A percentile compares a stretch with the other conserved stretches of the same genome.
Evolutionary conservation across 176 grass and related monocot species (phyloP).

Genomic region (Aechmea fasciata): DNA sequence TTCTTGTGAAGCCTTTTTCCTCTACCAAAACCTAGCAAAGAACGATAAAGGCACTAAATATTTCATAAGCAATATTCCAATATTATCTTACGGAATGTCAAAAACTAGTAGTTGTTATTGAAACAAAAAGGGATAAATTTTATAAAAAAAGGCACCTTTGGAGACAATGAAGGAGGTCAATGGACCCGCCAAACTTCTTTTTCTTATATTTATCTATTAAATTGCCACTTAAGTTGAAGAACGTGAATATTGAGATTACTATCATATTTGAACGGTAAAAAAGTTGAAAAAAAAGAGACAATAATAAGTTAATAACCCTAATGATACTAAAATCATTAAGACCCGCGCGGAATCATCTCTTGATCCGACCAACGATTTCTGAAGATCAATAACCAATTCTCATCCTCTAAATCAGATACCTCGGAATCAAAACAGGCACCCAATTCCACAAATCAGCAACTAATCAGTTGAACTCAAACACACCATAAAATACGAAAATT

Average conservation of each 20-base stretch:
- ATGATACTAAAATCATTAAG: no score
- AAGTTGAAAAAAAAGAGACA: no score
- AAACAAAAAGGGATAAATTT: neutral
- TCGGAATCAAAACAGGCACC: no score
- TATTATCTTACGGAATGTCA: neutral
- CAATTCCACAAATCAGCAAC: no score
- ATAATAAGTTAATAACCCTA: no score
- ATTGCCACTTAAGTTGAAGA: no score
- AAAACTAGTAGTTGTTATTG: neutral
- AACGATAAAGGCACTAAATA: neutral
- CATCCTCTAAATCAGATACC: no score
- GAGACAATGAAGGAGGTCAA: neutral
- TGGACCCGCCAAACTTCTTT: neutral
- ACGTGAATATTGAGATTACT: no score
- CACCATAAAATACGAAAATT: neutral
- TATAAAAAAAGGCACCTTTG: neutral
- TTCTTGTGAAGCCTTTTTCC: constrained; percentile 61
- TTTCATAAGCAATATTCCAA: neutral
- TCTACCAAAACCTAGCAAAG: constrained; percentile 67
- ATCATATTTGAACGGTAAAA: no score
- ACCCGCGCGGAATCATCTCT: no score
- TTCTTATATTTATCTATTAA: neutral
- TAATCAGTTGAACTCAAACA: neutral
- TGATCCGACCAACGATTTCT: no score
- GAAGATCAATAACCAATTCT: no score